Evolutionary conservation across 1,284 basidiomycete genomes (phyloP), one percentile per base, ranked within the genome.

Genomic region (Puccinia triticina): DNA sequence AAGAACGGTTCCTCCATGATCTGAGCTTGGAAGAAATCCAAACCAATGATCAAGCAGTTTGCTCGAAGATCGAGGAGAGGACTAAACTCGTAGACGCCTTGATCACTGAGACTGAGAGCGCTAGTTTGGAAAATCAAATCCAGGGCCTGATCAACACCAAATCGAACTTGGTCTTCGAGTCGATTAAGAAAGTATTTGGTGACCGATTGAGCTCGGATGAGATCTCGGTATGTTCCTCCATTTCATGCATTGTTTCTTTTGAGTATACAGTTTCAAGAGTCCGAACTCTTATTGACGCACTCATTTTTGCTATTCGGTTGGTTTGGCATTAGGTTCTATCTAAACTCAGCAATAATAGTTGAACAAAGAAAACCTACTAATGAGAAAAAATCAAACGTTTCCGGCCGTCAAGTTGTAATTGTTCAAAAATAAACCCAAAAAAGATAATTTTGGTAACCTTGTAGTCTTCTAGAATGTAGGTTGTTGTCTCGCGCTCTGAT

Each of bases 101-200:
- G 40, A 43, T 82, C 64, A 23, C 46, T 34, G 57, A 82, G 34
- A 37, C 61, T 37, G 43, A 48, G 23, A 66, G n/a, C 16, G 43
- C 61, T 23, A 61, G 34, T 40, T 21, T 69, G 11, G 72, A 66
- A 46, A 43, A 21, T 16, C 55, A 67, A 32, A 61, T 82, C 53
- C 23, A 57, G 8, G 48, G 43, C 21, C 72, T 82, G 74, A 50
- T 82, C 34, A 34, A 46, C 26, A 46, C 64, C 32, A 50, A 59
- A 32, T 67, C 64, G 2, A 26, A 26, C 67, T 14, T 69, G 29
- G 77, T 79, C 48, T 71, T 79, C 50, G 77, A 77, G 32, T 66
- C 61, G 7, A 75, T 82, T 48, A 82, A 82, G 29, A 71, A 76
- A 64, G 34, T 66, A 21, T 82, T 76, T 46, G 81, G 74, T n/a